phyloP scores from a whole-genome alignment of 371 early-diverging fungal species.

The Mucor circinelloides region DNA sequence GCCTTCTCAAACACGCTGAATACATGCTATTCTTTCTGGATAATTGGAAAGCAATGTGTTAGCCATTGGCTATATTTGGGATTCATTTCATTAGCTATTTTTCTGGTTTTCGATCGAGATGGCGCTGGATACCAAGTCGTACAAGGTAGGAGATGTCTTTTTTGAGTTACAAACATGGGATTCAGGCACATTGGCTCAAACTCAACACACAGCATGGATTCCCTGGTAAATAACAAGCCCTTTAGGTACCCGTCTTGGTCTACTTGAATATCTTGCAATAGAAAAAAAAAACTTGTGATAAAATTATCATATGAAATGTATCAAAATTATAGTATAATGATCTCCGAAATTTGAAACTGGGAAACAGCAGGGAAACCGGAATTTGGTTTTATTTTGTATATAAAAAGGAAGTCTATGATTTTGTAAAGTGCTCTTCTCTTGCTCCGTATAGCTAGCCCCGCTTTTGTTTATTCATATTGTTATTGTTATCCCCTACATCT shows the following conservation, averaged over 20 bases:
- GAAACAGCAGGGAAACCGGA: not conserved
- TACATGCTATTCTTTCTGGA: too few relatives aligned
- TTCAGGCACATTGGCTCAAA: not conserved
- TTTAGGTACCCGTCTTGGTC: too few relatives aligned
- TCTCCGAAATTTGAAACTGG: constrained; percentile 1
- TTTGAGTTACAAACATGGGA: not conserved
- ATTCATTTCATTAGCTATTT: not conserved
- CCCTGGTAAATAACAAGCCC: not conserved
- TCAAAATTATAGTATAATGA: not conserved
- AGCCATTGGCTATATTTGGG: not conserved
- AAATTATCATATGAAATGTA: not conserved
- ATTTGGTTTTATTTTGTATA: not conserved
- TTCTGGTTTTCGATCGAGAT: too few relatives aligned
- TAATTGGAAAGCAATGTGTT: too few relatives aligned
- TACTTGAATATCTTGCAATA: not conserved
- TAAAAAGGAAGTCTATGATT: not conserved
- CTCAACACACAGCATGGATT: not conserved
- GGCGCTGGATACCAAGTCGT: too few relatives aligned
- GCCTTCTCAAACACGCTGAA: too few relatives aligned
- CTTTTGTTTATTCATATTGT: not conserved
- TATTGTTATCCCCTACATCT: too few relatives aligned
- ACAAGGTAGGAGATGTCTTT: not conserved
- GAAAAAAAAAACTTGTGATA: not conserved
- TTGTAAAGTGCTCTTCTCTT: not conserved
- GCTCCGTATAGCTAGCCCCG: not conserved